Evolutionary conservation across 768 basidiomycete species (phyloP).

Genomic region (Phaeolepiota aurea): DNA sequence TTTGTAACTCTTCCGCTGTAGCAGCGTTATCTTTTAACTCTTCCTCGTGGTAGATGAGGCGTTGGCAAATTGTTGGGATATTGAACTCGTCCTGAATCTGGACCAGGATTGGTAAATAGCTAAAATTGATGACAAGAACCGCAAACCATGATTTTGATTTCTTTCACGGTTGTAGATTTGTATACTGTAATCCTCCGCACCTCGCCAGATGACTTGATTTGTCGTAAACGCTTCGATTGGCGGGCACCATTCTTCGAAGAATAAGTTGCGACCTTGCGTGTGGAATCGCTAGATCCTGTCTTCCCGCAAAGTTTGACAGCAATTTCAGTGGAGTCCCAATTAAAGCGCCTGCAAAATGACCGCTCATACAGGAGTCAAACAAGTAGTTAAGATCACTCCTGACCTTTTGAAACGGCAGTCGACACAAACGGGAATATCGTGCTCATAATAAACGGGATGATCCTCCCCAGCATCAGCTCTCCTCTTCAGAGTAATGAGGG

Average conservation of each 20-base stretch:
- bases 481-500: too few species aligned
- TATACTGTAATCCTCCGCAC: slow-evolving; percentile 44
- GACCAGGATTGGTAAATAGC: slow-evolving; percentile 3
- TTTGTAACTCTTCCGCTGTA: slow-evolving; percentile 45
- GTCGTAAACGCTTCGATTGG: slow-evolving; percentile 66
- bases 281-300: slow-evolving; percentile 4
- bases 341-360: slow-evolving; percentile 31
- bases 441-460: slow-evolving; percentile 28
- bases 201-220: slow-evolving; percentile 42
- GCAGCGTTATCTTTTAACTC: slow-evolving; percentile 61
- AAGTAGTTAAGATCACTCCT: too few species aligned
- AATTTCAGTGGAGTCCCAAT: slow-evolving; percentile 57
- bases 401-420: slow-evolving; percentile 59
- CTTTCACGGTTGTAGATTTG: slow-evolving; percentile 66
- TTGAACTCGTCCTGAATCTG: slow-evolving; percentile 56
- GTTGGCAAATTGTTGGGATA: slow-evolving; percentile 73
- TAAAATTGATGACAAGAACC: slow-evolving; percentile 2
- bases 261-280: slow-evolving; percentile 11
- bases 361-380: too few species aligned
- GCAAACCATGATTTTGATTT: slow-evolving; percentile 67
- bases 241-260: slow-evolving; percentile 38
- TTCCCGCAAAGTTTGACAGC: slow-evolving; percentile 36
- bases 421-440: slow-evolving; percentile 47
- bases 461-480: too few species aligned
- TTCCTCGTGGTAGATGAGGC: slow-evolving; percentile 49